Base-by-base conservation (phyloP, 345 rosid species). In the Eutrema heterophyllum region DNA sequence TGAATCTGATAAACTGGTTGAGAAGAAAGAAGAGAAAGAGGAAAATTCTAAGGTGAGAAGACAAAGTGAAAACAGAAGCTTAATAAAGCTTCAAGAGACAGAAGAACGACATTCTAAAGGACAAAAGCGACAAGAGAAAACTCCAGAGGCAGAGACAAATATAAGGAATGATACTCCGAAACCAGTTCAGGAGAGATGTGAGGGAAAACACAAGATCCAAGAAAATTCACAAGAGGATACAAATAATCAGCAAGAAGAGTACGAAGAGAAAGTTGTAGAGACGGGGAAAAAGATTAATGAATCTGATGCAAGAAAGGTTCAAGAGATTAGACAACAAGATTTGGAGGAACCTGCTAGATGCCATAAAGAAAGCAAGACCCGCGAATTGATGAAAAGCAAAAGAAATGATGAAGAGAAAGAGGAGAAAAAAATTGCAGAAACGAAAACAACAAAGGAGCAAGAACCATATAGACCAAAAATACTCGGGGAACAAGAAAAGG, bases 381-480 rank as follows among this genome's bases (percentile, higher is more conserved):
- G 1, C 7, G 71, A 64, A 44, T 9, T 3, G 41, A 45, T 33
- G 64, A 36, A 63, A 24, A 44, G 29, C 44, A 66, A 18, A 67
- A 30, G 3, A 66, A 67, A 18, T 18, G 73, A 49, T 67, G 72
- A 18, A 29, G 60, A 58, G 38, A 58, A 49, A 36, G 16, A 14
- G 2, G 21, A 66, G 45, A 58, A 67, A 50, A 68, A 61, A 44
- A 33, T 7, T 68, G 14, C 55, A 32, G 57, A 52, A 40, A 60
- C 56, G 1, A 63, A 41, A 75, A 51, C 24, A 43, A 60, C 24
- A 43, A 60, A 24, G 7, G 73, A 68, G 63, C 68, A 67, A 59
- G 79, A 75, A 2, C 60, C 63, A 59, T 4, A 67, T 24, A 59
- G 63, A 32, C 79, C 54, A 46, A 58, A 67, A 6, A n/a, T 15